Percentiles rank a stretch among this genome's conserved stretches.
Evolutionary conservation across 441 rosid species (phyloP).

Genomic region (Gossypium lobatum): DNA sequence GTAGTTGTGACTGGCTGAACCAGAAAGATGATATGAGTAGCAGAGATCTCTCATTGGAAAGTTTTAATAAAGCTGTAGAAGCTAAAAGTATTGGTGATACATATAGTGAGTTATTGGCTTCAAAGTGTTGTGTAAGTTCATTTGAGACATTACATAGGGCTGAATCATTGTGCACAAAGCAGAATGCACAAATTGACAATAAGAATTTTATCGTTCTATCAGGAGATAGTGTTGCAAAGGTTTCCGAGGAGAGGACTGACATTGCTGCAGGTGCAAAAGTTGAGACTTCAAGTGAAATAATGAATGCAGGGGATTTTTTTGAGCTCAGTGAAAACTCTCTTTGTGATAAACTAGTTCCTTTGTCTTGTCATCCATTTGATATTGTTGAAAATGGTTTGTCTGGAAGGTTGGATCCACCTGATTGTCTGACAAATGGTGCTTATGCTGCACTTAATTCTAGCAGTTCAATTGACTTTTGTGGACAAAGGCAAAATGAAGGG

Average conservation of each 20-base stretch:
- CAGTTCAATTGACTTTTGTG: constrained; percentile 27
- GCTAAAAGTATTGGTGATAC: constrained; percentile 15
- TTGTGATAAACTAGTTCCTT: constrained; percentile 13
- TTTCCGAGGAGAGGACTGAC: constrained; percentile 29
- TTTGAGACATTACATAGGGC: constrained; percentile 21
- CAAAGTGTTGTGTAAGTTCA: constrained; percentile 12
- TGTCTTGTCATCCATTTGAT: constrained; percentile 19
- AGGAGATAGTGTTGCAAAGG: constrained; percentile 16
- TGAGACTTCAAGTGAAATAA: constrained; percentile 19
- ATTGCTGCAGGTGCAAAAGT: constrained; percentile 30
- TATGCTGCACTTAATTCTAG: constrained; percentile 25
- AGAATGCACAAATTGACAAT: constrained; percentile 22
- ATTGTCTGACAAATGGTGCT: constrained; percentile 25
- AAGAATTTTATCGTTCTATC: constrained; percentile 19
- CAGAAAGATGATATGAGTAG: constrained; percentile 17
- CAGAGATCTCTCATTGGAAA: constrained; percentile 22
- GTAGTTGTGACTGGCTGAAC: constrained; percentile 5
- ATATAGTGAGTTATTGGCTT: constrained; percentile 13
- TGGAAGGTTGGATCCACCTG: constrained; percentile 23
- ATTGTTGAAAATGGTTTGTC: constrained; percentile 26
- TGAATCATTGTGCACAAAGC: constrained; percentile 17
- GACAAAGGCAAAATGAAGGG: constrained; percentile 31
- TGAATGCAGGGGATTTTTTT: constrained; percentile 24
- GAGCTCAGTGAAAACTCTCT: constrained; percentile 15
- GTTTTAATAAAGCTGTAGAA: constrained; percentile 16